These are phyloP conservation scores for Lasiodiplodia hormozganensis DNA, from an alignment of 2,329 filamentous ascomycete genomes.

Conservation along the genomic window DNA sequence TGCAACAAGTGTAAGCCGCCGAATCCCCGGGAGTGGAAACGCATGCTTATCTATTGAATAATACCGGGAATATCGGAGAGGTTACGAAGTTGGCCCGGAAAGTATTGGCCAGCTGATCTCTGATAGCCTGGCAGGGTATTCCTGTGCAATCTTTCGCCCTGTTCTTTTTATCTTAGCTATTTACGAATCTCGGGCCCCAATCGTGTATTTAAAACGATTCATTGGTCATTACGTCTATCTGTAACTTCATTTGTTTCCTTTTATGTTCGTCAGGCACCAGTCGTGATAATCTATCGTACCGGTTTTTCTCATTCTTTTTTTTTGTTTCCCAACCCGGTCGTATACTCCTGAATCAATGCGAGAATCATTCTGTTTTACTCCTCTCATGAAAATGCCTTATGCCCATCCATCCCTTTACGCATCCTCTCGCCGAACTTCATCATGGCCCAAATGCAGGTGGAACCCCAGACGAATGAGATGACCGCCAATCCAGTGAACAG, in stretches of 20 bases:
- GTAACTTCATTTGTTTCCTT: neutral
- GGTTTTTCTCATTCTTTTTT: neutral
- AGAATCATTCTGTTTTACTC: neutral
- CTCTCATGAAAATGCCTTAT: conserved; percentile 26
- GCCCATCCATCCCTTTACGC: conserved; percentile 50
- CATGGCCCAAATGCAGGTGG: conserved; percentile 65
- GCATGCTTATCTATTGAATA: neutral
- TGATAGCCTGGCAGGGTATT: neutral
- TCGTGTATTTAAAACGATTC: neutral
- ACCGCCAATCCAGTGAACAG: conserved; percentile 53
- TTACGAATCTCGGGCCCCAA: neutral
- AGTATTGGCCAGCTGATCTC: no score
- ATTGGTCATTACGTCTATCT: neutral
- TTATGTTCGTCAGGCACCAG: neutral
- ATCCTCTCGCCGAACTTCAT: conserved; percentile 66
- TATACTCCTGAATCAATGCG: neutral
- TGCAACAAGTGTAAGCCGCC: neutral
- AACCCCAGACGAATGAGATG: conserved; percentile 55
- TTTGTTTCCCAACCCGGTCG: neutral
- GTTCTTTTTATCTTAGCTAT: neutral
- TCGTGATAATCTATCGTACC: neutral
- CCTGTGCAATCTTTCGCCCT: neutral
- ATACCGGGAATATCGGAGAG: no score
- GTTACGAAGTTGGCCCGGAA: neutral
- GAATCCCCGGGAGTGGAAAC: neutral